These are phyloP conservation scores for Solanum chiquidenum DNA, from an alignment of 257 asterid genomes.

Conservation along the genomic window DNA sequence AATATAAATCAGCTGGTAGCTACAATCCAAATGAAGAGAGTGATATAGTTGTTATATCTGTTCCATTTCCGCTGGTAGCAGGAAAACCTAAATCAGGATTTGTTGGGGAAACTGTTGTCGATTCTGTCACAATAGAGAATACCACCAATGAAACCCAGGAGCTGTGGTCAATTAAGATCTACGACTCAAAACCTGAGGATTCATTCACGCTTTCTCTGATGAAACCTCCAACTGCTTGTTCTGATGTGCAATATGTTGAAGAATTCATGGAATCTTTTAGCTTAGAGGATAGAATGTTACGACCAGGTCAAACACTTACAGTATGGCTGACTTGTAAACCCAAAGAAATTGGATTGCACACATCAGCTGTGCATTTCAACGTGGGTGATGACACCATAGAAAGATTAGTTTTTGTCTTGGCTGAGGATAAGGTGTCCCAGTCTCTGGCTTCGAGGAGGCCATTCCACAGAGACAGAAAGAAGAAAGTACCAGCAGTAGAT, in stretches of 20 bases:
- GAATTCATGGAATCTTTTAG: conserved; percentile 47
- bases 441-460: conserved; percentile 63
- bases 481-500: conserved; percentile 33
- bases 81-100: conserved; percentile 64
- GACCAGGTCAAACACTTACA: conserved; percentile 32
- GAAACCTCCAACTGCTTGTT: conserved; percentile 65
- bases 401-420: conserved; percentile 59
- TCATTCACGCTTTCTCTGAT: conserved; percentile 62
- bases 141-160: conserved; percentile 36
- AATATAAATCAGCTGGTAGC: conserved; percentile 34
- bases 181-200: conserved; percentile 74
- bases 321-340: conserved; percentile 89
- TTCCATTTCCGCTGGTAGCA: conserved; percentile 55
- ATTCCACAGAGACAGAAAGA: conserved; percentile 41
- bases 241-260: conserved; percentile 39
- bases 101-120: conserved; percentile 52
- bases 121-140: conserved; percentile 51
- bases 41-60: conserved; percentile 37
- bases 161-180: conserved; percentile 69
- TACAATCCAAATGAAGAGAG: conserved; percentile 72
- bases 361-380: conserved; percentile 62
- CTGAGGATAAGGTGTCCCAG: conserved; percentile 72
- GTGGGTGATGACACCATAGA: conserved; percentile 77
- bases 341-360: conserved; percentile 72
- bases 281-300: conserved; percentile 60